Evolutionary conservation across 2,329 filamentous ascomycete species (phyloP).

Genomic region (Penicillium sp.): DNA sequence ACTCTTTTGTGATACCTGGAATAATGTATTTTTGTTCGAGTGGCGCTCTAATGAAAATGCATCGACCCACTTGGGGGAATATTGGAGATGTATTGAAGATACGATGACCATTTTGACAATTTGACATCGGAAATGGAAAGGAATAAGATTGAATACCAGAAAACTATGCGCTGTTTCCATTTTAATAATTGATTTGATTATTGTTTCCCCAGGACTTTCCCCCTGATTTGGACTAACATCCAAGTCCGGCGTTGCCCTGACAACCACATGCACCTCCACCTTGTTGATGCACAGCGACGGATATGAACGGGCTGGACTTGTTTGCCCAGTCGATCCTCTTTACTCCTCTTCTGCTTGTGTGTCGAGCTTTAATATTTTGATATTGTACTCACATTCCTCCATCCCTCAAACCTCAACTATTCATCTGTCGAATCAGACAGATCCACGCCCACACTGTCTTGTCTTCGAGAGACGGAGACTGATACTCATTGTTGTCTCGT

Average conservation of each 20-base stretch:
- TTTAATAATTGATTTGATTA: neutral
- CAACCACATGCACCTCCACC: slow-evolving; percentile 19
- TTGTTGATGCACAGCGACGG: slow-evolving; percentile 22
- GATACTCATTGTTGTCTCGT: slow-evolving; percentile 2
- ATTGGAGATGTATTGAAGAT: neutral
- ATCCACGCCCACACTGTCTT: slow-evolving; percentile 1
- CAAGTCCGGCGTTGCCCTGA: slow-evolving; percentile 16
- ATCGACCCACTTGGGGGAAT: neutral
- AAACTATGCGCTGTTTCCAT: neutral
- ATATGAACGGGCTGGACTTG: slow-evolving; percentile 13
- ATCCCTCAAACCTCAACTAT: slow-evolving; percentile 11
- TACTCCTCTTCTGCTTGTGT: slow-evolving; percentile 1
- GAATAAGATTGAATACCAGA: neutral
- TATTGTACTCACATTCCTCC: slow-evolving; percentile 11
- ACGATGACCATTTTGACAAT: neutral
- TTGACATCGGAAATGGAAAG: neutral
- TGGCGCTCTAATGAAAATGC: neutral
- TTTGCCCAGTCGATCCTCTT: slow-evolving; percentile 2
- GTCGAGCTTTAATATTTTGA: neutral
- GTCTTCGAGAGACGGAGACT: neutral
- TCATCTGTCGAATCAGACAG: slow-evolving; percentile 8
- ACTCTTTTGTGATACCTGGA: neutral
- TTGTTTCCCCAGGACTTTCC: neutral
- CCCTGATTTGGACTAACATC: neutral
- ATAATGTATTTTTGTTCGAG: neutral